Evolutionary conservation across 352 stramenopile species (phyloP), one percentile per base, ranked within the genome.

Genomic region (Pythium volutum): DNA sequence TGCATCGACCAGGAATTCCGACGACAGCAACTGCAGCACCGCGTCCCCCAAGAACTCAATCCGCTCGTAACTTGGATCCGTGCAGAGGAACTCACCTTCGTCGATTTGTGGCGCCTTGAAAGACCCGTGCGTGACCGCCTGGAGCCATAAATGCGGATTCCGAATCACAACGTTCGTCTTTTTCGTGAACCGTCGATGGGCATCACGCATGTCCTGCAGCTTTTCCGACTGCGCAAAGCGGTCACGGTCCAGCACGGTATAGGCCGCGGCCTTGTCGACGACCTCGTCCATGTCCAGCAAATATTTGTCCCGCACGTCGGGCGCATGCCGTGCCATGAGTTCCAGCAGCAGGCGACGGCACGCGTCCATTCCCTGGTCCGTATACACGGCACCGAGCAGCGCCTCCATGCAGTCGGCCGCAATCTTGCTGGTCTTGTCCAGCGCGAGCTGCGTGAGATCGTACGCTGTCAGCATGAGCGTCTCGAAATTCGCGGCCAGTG

Each of bases 41-140:
- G 87, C 75, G 23, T 96, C 87, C 9, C 87, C 87, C 14, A 96
- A 70, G 61, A 93, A 95, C 68, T 93, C 86, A 23, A 95, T 87
- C 11, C 86, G 82, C 53, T 93, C 84, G 60, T 93, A 93, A 49
- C 69, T 91, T 36, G 82, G 67, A 20, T 93, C 84, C 4, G 83
- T 64, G 29, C 76, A 73, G 10, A 93, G 59, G 43, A 89, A 93
- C 47, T 88, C 83, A 43, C 79, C 80, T 0, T 75, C 75, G 12
- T 83, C 70, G 27, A 92, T 90, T 57, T 88, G 78, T 2, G 78
- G 77, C 18, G 73, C 79, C 63, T 88, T 74, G 50, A 95, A 95
- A 36, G 83, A 93, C 1, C 66, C 69, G 62, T 95, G 86, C 0
- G 83, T 95, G 55, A 95, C 53, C n/a, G 74, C 66, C 52, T 91